These are phyloP conservation scores for Zoysia pacifica DNA, from an alignment of 176 grass and related monocot species.

Conservation along the genomic window DNA sequence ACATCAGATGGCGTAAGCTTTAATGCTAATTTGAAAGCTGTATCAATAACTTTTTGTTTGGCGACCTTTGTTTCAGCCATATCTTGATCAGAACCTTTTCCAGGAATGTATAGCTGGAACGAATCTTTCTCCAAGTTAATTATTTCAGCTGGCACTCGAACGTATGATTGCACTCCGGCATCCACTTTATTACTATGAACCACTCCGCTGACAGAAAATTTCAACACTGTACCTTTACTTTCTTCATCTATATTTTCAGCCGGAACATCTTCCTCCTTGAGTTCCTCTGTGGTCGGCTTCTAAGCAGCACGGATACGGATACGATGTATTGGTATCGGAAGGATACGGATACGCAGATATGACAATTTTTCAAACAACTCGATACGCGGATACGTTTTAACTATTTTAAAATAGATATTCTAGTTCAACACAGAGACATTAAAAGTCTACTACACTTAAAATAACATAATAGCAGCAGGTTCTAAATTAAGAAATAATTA, in stretches of 20 bases:
- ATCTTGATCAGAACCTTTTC: slow-evolving; percentile 56
- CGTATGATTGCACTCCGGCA: slow-evolving; percentile 52
- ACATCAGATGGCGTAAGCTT: slow-evolving; percentile 92
- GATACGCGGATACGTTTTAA: too few species aligned
- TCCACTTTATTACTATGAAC: slow-evolving; percentile 93
- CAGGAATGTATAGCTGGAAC: slow-evolving; percentile 74
- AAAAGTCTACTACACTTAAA: too few species aligned
- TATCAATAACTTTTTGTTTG: slow-evolving; percentile 65
- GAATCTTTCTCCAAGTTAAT: slow-evolving; percentile 75
- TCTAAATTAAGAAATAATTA: too few species aligned
- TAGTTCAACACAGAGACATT: too few species aligned
- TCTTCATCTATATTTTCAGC: slow-evolving; percentile 55
- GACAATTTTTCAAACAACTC: too few species aligned
- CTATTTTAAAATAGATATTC: too few species aligned
- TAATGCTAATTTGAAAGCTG: slow-evolving; percentile 67
- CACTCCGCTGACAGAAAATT: slow-evolving; percentile 84
- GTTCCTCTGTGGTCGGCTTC: slow-evolving; percentile 46
- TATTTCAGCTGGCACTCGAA: slow-evolving; percentile 82
- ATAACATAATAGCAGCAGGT: too few species aligned
- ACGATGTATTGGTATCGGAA: too few species aligned
- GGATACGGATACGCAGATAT: too few species aligned
- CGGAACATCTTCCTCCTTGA: slow-evolving; percentile 52
- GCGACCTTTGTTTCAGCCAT: slow-evolving; percentile 57
- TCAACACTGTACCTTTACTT: slow-evolving; percentile 63
- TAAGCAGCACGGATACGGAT: too few species aligned